These are phyloP conservation scores for Dioscorea cayenensis DNA, from an alignment of 116 monocot species.

Conservation along the genomic window DNA sequence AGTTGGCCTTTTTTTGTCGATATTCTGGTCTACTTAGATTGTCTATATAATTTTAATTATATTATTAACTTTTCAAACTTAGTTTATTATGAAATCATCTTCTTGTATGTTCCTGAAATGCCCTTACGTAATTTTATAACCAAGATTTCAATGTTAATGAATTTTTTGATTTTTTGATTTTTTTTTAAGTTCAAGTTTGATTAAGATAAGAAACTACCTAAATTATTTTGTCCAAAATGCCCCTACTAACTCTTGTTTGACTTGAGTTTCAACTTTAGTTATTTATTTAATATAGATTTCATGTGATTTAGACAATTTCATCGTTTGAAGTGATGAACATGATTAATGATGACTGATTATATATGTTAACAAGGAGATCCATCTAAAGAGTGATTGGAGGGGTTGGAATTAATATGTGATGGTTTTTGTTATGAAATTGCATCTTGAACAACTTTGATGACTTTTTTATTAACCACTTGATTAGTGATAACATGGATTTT, in stretches of 20 bases:
- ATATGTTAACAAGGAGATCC: too few relatives aligned
- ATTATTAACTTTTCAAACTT: too few relatives aligned
- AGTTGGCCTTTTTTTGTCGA: neutral
- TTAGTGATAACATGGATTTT: neutral
- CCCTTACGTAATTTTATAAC: too few relatives aligned
- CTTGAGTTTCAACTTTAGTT: neutral
- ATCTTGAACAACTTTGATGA: neutral
- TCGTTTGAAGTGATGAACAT: neutral
- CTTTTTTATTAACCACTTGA: neutral
- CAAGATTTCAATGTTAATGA: too few relatives aligned
- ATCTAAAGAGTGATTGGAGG: neutral
- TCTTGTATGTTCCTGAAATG: too few relatives aligned
- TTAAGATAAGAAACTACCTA: neutral
- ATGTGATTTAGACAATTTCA: neutral
- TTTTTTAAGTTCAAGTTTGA: too few relatives aligned
- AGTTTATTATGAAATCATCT: too few relatives aligned
- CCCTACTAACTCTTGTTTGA: constrained; percentile 2
- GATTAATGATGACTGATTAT: too few relatives aligned
- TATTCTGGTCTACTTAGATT: neutral
- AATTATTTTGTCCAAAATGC: neutral
- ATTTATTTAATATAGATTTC: neutral
- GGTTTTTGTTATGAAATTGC: neutral
- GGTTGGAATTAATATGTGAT: neutral
- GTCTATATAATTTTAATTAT: neutral
- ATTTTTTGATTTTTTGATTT: too few relatives aligned